A percentile compares a stretch with the other conserved stretches of the same genome.
Conservation (phyloP, 805 yeast genomes). For the Diddensiella transvaalensis region DNA sequence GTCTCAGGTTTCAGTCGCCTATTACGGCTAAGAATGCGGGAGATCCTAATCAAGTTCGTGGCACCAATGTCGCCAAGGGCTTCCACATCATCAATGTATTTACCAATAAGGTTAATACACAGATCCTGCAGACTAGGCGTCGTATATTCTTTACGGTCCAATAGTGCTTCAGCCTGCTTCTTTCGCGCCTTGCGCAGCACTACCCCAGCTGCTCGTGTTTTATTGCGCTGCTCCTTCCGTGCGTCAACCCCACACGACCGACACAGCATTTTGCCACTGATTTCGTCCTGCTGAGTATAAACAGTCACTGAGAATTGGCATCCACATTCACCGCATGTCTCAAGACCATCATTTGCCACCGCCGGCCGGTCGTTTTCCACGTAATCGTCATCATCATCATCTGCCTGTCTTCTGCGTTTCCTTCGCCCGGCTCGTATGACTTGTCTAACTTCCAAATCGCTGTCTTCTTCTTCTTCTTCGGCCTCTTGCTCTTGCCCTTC, state of each 20-base stretch:
- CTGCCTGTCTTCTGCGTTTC: constrained; percentile 39
- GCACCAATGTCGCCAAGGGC: constrained; percentile 84
- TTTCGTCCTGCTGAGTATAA: constrained; percentile 48
- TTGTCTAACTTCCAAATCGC: constrained; percentile 13
- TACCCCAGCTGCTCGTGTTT: constrained; percentile 43
- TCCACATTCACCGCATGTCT: constrained; percentile 62
- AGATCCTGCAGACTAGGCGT: constrained; percentile 73
- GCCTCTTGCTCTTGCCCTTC: constrained; percentile 27
- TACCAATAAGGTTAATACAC: constrained; percentile 66
- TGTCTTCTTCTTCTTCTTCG: constrained; percentile 21
- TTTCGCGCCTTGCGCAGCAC: constrained; percentile 71
- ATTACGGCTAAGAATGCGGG: constrained; percentile 75
- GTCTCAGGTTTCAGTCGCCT: constrained; percentile 74
- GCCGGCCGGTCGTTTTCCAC: constrained; percentile 39
- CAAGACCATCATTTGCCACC: constrained; percentile 45
- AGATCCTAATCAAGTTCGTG: constrained; percentile 63
- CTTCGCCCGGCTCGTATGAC: constrained; percentile 41
- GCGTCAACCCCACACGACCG: constrained; percentile 53
- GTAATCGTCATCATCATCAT: constrained; percentile 32
- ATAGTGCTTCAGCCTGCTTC: constrained; percentile 76
- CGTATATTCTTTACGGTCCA: constrained; percentile 62
- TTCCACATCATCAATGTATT: constrained; percentile 69
- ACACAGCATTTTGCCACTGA: constrained; percentile 50
- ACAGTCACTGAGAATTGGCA: constrained; percentile 57
- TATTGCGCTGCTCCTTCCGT: constrained; percentile 39